A percentile compares a stretch with the other conserved stretches of the same genome.
Evolutionary conservation across 441 rosid genomes (phyloP).

Genomic region (Pelargonium fulgidum): DNA sequence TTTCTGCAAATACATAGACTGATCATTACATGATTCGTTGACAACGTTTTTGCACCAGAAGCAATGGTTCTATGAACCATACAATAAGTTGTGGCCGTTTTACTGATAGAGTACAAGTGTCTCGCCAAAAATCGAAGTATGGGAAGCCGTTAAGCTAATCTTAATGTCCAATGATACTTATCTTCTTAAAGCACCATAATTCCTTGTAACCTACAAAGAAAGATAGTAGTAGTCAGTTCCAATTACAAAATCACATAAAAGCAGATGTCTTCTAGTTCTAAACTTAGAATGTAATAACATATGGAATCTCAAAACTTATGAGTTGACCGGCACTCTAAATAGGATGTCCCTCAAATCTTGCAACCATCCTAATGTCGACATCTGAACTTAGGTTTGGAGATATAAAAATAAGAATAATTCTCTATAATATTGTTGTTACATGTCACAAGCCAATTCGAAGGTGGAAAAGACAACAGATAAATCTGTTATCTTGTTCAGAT

Average conservation of each 20-base stretch:
- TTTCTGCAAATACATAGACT: no score
- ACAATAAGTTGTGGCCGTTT: background rate
- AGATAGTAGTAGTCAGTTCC: constrained; percentile 2
- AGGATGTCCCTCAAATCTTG: background rate
- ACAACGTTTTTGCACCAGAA: no score
- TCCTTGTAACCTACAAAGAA: constrained; percentile 62
- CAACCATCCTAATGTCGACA: background rate
- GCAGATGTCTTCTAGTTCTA: background rate
- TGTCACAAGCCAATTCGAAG: background rate
- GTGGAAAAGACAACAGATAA: background rate
- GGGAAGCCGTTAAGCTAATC: background rate
- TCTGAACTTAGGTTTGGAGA: background rate
- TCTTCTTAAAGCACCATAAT: constrained; percentile 87
- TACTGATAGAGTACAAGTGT: no score
- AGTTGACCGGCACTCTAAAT: no score
- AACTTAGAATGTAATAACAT: no score
- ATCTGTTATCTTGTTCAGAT: background rate
- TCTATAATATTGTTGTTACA: background rate
- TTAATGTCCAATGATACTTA: constrained; percentile 23
- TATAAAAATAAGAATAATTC: background rate
- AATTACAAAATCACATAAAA: constrained; percentile 3
- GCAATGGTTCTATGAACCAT: no score
- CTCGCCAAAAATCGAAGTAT: no score
- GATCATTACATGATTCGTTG: no score
- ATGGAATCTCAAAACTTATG: no score